Evolutionary conservation across 202 grass and related monocot species (phyloP), one percentile per base, ranked within the genome.

Genomic region (Eragrostis tef): DNA sequence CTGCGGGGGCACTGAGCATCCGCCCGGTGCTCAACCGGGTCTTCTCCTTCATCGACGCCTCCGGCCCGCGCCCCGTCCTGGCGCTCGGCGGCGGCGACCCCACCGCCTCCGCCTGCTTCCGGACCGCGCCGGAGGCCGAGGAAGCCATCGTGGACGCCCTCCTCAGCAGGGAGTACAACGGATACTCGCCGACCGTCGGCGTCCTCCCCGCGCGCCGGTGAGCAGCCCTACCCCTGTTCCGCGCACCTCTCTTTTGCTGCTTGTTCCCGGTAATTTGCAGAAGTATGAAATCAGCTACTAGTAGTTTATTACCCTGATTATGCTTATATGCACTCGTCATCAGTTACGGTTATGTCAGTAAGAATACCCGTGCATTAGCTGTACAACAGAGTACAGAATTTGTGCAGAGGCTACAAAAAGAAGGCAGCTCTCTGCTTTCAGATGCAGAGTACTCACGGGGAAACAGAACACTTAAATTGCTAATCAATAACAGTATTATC

Each of bases 121-220:
- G 76, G 20, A 90, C 93, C 26, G 45, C 88, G 45, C 73, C 72
- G 0, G 71, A 75, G 21, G 93, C 90, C 4, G 93, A 85, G 73
- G 90, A 90, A 26, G 93, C 90, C 64, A 43, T 96, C 22, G 88
- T 89, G 47, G 88, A 86, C 6, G 88, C 86, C 31, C 66, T 96
- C 77, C 80, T 69, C 21, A 87, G 90, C 26, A 47, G 79, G 70
- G 10, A 79, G 71, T 72, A 82, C 80, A 92, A 90, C 79, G 58
- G 85, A 7, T 96, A 96, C 80, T 70, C 90, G 11, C 72, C 54
- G 26, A 86, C 45, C 60, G 17, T 64, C 31, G 93, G 93, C 7
- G 43, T 80, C 46, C 73, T 72, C 29, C 29, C 74, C 0, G 90
- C 90, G 11, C 81, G 87, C 64, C 49, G 80, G 93, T 96, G 74